Conservation (phyloP, 1,284 basidiomycete genomes). For the Malassezia arunalokei region DNA sequence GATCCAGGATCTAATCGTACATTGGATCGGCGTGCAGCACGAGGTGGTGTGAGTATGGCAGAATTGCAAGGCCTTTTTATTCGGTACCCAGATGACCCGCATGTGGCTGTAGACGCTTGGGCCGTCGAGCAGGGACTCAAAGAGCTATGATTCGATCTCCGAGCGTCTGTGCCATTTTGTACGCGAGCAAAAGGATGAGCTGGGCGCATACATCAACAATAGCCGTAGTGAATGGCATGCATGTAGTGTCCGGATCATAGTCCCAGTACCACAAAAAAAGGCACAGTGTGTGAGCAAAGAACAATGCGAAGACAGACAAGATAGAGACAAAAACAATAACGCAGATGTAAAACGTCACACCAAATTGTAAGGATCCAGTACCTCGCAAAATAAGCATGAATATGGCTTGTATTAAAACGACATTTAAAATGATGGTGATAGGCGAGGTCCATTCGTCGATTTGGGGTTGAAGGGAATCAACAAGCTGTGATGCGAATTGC, state of each 20-base stretch:
- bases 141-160: constrained; percentile 25
- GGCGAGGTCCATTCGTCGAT: constrained; percentile 38
- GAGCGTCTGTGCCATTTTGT: constrained; percentile 46
- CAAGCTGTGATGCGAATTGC: not conserved
- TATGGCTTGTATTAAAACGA: constrained; percentile 20
- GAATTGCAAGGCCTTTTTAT: constrained; percentile 46
- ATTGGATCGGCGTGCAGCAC: constrained; percentile 20
- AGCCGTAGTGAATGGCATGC: constrained; percentile 77
- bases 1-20: constrained; percentile 12
- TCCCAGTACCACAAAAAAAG: constrained; percentile 67
- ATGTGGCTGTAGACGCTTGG: constrained; percentile 31
- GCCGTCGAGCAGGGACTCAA: constrained; percentile 3
- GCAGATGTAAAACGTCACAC: constrained; percentile 25
- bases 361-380: constrained; percentile 29
- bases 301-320: constrained; percentile 18
- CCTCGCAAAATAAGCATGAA: constrained; percentile 28
- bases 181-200: constrained; percentile 56
- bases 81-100: constrained; percentile 35
- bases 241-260: constrained; percentile 75
- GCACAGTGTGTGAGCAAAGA: constrained; percentile 59
- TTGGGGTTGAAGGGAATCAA: constrained; percentile 10
- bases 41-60: constrained; percentile 46
- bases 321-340: constrained; percentile 53
- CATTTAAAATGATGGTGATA: constrained; percentile 25
- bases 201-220: constrained; percentile 85